Base-by-base conservation (phyloP, 2,329 filamentous ascomycete species). In the Trichoderma polysporum region DNA sequence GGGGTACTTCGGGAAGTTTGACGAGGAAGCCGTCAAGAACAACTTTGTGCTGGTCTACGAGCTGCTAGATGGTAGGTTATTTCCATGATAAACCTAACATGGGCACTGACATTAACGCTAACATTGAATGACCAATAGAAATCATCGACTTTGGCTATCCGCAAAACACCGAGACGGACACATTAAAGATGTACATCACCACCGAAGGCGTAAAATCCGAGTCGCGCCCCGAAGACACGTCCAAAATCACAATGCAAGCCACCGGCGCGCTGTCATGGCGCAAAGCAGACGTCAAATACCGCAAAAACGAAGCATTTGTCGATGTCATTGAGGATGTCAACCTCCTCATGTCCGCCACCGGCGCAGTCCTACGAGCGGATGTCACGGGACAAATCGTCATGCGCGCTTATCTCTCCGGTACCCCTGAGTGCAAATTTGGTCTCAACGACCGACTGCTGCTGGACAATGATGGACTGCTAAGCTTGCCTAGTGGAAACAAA, bases 241-340 rank as follows among this genome's bases (percentile, higher is more conserved):
- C 93, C 72, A 95, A 94, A 78, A 99, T 99, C 79, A 99, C 95
- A 29, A 97, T 98, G 94, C 95, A 99, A 83, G 96, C 95, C 13
- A 99, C 95, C 0, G 95, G 96, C 47, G 95, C 95, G 5, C 86
- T 97, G 49, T 98, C 95, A 54, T 99, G 96, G 95, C 89, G 96
- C 73, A 92, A 97, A 76, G 92, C 94, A 68, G 94, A 98, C 79
- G 95, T 99, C 80, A 97, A 97, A 77, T 99, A 99, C 82, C 91
- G 95, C 79, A 99, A 99, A 83, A 99, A 99, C 82, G 95, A 99
- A 80, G 95, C 95, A 35, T 99, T 99, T 76, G 95, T 99, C 72
- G 95, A 99, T 79, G 95, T 99, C 19, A 99, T 99, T 75, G 95
- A 99, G 80, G 95, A 99, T 76, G 94, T 99, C 74, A 99, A 99